A percentile compares a stretch with the other conserved stretches of the same genome.
phyloP scores from a whole-genome alignment of 352 stramenopile species.

The Globisporangium okanoganense region DNA sequence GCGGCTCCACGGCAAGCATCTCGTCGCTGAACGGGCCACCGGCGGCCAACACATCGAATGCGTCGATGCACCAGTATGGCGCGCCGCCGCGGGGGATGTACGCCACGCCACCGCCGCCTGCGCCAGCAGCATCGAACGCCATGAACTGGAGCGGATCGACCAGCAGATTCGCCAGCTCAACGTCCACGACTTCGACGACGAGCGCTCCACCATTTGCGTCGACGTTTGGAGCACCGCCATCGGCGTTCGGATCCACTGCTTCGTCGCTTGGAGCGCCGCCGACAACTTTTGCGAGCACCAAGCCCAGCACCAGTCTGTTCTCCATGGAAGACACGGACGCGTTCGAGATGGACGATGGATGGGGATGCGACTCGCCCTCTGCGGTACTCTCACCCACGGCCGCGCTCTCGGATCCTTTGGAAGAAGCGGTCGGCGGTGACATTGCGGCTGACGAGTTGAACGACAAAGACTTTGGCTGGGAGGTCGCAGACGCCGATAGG shows the following conservation, averaged over 20 bases:
- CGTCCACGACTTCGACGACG: neutral
- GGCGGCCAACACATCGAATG: conserved; percentile 9
- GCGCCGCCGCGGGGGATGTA: conserved; percentile 7
- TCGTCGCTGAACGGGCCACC: conserved; percentile 13
- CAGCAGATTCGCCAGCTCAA: conserved; percentile 10
- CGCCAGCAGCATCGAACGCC: conserved; percentile 6
- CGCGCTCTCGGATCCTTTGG: conserved; percentile 38
- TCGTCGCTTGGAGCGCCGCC: conserved; percentile 2
- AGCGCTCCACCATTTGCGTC: neutral
- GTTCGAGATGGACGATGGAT: conserved; percentile 63
- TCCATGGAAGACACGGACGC: conserved; percentile 71
- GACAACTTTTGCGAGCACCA: conserved; percentile 9
- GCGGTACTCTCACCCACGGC: conserved; percentile 59
- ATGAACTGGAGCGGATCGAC: conserved; percentile 17
- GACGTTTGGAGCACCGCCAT: conserved; percentile 2
- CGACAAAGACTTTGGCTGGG: conserved; percentile 45
- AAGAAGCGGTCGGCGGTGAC: conserved; percentile 16
- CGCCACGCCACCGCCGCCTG: neutral
- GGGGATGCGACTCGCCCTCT: conserved; percentile 68
- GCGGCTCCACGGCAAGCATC: conserved; percentile 18
- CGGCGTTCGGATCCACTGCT: neutral
- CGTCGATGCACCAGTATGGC: conserved; percentile 14
- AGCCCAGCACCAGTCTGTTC: conserved; percentile 48
- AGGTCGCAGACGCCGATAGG: conserved; percentile 29
- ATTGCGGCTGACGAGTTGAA: conserved; percentile 5